Evolutionary conservation across 305 asterid genomes (phyloP).

Genomic region (Vinca major): DNA sequence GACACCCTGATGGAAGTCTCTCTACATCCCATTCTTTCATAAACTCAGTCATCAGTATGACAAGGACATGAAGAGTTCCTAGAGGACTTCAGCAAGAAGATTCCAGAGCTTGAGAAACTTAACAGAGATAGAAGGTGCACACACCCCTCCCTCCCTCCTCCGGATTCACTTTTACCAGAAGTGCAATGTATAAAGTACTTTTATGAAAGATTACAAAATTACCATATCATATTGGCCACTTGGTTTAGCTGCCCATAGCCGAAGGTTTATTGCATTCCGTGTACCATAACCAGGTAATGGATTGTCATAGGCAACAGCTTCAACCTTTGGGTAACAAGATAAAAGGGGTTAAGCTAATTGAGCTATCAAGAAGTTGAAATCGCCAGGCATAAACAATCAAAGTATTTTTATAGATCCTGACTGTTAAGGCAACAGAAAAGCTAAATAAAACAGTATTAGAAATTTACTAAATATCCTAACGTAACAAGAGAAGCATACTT

Average conservation of each 20-base stretch:
- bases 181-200: neutral
- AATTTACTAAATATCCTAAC: neutral
- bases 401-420: neutral
- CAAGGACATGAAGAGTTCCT: neutral
- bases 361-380: neutral
- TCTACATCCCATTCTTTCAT: neutral
- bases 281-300: conserved; percentile 40
- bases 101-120: neutral
- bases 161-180: neutral
- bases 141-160: neutral
- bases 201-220: conserved; percentile 4
- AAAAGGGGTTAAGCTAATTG: conserved; percentile 1
- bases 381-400: neutral
- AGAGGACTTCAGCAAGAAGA: neutral
- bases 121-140: neutral
- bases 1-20: neutral
- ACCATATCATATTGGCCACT: conserved; percentile 37
- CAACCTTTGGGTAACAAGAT: conserved; percentile 23
- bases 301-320: conserved; percentile 39
- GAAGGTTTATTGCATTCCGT: conserved; percentile 31
- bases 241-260: conserved; percentile 42
- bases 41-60: neutral
- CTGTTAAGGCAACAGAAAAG: neutral
- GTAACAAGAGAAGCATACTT: conserved; percentile 15
- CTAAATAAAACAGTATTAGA: neutral